A percentile compares a stretch with the other conserved stretches of the same genome.
Evolutionary conservation across 768 basidiomycete genomes (phyloP).

Genomic region (Podaxis carcinomalis): DNA sequence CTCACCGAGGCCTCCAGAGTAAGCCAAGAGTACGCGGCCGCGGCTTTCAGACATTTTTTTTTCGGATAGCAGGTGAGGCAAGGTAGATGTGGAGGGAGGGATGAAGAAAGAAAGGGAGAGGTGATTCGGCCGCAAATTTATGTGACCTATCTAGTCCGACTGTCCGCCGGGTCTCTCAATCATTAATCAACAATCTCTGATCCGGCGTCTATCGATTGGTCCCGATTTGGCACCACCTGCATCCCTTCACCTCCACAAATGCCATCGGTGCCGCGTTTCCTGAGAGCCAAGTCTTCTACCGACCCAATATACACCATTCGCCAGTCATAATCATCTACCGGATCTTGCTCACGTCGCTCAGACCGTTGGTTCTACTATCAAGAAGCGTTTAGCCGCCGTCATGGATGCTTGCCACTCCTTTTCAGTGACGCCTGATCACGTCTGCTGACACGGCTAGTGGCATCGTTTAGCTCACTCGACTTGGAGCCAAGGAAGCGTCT

Average conservation of each 20-base stretch:
- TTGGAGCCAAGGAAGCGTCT: too few species aligned
- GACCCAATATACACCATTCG: neutral
- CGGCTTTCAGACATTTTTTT: constrained; percentile 43
- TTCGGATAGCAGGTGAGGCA: constrained; percentile 2
- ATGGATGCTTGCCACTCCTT: neutral
- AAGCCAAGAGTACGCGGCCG: constrained; percentile 93
- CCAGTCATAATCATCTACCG: neutral
- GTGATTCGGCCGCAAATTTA: neutral
- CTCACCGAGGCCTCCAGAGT: constrained; percentile 96
- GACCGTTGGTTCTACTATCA: too few species aligned
- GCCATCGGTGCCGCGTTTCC: neutral
- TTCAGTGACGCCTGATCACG: neutral
- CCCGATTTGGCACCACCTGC: neutral
- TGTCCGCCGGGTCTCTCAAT: neutral
- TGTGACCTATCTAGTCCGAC: neutral
- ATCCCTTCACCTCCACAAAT: neutral
- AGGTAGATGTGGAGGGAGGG: neutral
- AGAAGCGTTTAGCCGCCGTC: too few species aligned
- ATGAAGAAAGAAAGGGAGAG: neutral
- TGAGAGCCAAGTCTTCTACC: neutral
- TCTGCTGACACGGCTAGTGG: neutral
- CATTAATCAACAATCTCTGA: neutral
- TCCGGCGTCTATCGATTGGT: constrained; percentile 8
- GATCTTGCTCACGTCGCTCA: neutral
- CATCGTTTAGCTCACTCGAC: neutral